These are phyloP conservation scores for Lippia alba DNA, from an alignment of 305 asterid genomes.

Conservation along the genomic window DNA sequence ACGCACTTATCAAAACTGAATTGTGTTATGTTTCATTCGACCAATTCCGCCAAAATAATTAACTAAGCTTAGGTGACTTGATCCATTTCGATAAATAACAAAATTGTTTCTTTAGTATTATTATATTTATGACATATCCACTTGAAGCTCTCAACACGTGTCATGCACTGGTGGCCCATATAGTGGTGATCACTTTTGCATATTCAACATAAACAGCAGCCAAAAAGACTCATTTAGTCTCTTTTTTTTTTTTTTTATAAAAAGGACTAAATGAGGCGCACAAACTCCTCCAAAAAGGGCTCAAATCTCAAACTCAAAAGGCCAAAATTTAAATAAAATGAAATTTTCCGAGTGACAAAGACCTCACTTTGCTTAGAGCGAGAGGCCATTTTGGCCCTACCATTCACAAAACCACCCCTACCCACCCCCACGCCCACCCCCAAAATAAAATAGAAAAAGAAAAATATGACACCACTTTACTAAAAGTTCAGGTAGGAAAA, in stretches of 20 bases:
- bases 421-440: no score
- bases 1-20: no score
- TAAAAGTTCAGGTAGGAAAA: no score
- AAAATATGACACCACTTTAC: no score
- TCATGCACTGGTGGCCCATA: constrained; percentile 33
- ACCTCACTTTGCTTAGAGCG: constrained; percentile 23
- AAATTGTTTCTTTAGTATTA: no score
- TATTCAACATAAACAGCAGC: constrained; percentile 33
- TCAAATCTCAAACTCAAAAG: constrained; percentile 17
- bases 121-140: constrained; percentile 14
- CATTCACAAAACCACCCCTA: neutral
- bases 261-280: neutral
- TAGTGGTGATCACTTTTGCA: constrained; percentile 41
- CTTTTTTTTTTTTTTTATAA: no score
- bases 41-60: no score
- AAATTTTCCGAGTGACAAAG: constrained; percentile 30
- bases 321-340: neutral
- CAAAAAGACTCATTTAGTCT: no score
- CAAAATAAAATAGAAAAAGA: no score
- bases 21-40: no score
- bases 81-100: no score
- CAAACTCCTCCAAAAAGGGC: constrained; percentile 26
- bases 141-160: constrained; percentile 45
- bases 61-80: no score
- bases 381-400: constrained; percentile 30